Conservation (phyloP, 345 rosid species). For the Citrus inodora region DNA sequence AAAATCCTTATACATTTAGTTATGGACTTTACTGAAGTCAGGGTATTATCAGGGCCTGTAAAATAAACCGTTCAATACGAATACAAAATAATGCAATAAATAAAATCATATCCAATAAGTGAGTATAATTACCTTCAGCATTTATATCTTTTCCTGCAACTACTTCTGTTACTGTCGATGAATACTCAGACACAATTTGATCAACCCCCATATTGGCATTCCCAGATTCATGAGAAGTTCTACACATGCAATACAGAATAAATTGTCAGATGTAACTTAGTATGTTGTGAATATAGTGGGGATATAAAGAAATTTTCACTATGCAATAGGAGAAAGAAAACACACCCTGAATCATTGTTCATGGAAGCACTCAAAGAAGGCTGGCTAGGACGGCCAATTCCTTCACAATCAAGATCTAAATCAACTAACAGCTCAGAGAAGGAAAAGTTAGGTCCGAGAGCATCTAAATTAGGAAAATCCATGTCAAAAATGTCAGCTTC, state of each 20-base stretch:
- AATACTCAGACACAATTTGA: conserved; percentile 42
- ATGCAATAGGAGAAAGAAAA: conserved; percentile 9
- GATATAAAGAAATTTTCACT: background rate
- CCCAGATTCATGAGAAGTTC: conserved; percentile 47
- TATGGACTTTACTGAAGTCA: conserved; percentile 53
- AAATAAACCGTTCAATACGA: background rate
- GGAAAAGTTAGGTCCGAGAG: conserved; percentile 55
- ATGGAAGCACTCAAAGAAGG: conserved; percentile 25
- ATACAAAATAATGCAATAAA: background rate
- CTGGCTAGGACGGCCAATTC: conserved; percentile 32
- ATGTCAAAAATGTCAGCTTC: conserved; percentile 56
- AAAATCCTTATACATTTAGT: conserved; percentile 61
- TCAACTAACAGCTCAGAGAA: conserved; percentile 69
- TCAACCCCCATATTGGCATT: conserved; percentile 34
- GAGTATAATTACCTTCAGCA: conserved; percentile 35
- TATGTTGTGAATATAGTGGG: background rate
- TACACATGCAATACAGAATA: conserved; percentile 13
- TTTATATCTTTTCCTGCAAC: conserved; percentile 33
- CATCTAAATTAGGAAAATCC: conserved; percentile 63
- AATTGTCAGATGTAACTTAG: conserved; percentile 10
- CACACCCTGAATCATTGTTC: conserved; percentile 38
- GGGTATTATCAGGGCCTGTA: conserved; percentile 46
- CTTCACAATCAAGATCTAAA: conserved; percentile 60
- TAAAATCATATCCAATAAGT: background rate
- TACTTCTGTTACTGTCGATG: conserved; percentile 43